Conservation (phyloP, 225 moss, liverwort and hornwort genomes). For the Pleurozium schreberi region DNA sequence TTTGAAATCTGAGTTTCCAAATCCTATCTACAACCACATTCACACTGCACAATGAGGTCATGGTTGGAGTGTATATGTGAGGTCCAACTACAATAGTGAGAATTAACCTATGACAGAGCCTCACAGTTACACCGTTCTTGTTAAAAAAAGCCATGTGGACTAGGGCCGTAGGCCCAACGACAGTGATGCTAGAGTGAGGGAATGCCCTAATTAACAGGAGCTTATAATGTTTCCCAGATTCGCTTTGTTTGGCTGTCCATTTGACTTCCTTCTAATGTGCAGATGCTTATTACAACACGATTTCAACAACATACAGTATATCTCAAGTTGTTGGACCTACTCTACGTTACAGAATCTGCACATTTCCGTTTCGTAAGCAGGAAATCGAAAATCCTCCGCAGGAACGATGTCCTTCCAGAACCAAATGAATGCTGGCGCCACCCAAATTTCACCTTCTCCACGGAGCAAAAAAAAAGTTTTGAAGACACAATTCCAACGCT, state of each 20-base stretch:
- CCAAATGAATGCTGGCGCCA: slow-evolving; percentile 30
- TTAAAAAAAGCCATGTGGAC: no score
- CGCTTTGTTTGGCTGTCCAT: no score
- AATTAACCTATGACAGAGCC: no score
- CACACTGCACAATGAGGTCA: no score
- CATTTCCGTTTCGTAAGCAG: background rate
- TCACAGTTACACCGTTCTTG: no score
- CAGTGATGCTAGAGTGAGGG: background rate
- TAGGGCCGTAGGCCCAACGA: background rate
- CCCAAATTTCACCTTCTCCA: slow-evolving; percentile 24
- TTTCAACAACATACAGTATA: background rate
- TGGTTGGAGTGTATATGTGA: no score
- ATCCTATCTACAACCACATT: no score
- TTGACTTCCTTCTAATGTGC: background rate
- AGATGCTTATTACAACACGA: background rate
- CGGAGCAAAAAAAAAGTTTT: background rate
- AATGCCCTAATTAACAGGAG: background rate
- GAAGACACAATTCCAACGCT: background rate
- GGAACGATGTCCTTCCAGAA: slow-evolving; percentile 22
- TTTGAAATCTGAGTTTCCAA: no score
- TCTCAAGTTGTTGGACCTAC: background rate
- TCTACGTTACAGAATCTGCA: background rate
- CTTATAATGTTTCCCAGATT: background rate
- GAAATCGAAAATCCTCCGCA: background rate
- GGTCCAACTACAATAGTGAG: no score